Conservation (phyloP, 305 asterid genomes). For the Solanum hybrid region DNA sequence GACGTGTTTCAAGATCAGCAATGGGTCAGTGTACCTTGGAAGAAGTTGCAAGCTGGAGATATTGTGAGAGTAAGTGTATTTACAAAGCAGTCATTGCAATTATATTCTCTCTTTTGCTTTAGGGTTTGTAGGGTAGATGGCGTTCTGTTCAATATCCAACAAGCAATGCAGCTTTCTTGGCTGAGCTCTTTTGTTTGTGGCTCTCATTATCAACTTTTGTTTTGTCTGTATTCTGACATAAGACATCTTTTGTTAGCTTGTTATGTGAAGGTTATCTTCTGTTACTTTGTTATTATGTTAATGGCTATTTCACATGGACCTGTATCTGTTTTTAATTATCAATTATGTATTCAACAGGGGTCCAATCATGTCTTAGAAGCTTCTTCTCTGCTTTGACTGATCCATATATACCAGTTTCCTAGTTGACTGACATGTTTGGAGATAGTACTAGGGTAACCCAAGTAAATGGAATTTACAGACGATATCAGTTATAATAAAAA, state of each 20-base stretch:
- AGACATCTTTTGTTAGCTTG: constrained; percentile 1
- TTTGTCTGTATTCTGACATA: background rate
- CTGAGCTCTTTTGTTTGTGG: background rate
- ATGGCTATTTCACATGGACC: background rate
- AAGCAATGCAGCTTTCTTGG: background rate
- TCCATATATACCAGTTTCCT: background rate
- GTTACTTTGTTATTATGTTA: background rate
- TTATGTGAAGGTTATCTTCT: background rate
- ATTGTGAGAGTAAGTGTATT: constrained; percentile 66
- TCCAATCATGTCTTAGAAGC: background rate
- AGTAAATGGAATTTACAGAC: background rate
- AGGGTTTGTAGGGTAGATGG: background rate
- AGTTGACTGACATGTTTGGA: background rate
- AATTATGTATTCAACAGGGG: background rate
- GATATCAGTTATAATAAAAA: background rate
- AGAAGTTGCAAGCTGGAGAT: constrained; percentile 98
- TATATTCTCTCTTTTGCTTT: background rate
- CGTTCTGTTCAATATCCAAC: background rate
- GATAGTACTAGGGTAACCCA: background rate
- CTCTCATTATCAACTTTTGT: background rate
- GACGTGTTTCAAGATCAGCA: constrained; percentile 75
- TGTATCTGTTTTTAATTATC: background rate
- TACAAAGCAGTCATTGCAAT: background rate
- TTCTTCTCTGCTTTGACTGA: background rate
- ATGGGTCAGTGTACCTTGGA: constrained; percentile 91